These are phyloP conservation scores for Bruguiera parviflora DNA, from an alignment of 345 rosid genomes.

Conservation along the genomic window DNA sequence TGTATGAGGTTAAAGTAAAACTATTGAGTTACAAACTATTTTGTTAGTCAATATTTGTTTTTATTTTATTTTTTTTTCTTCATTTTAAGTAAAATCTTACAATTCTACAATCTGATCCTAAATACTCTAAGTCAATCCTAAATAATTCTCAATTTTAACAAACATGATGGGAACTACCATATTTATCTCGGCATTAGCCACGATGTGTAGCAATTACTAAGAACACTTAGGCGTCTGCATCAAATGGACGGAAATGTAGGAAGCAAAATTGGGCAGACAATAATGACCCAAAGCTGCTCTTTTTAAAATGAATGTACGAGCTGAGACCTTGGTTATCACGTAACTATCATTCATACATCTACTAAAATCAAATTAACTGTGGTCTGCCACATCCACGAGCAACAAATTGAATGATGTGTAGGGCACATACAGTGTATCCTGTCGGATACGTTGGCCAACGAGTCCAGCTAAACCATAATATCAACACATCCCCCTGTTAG, in stretches of 20 bases:
- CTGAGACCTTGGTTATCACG: conserved; percentile 23
- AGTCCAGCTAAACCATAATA: not conserved
- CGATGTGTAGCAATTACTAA: not conserved
- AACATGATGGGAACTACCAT: not conserved
- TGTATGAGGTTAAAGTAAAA: no score
- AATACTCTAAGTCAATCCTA: no score
- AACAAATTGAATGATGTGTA: not conserved
- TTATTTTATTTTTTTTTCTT: no score
- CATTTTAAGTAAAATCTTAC: no score
- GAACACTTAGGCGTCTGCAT: not conserved
- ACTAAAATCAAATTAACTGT: conserved; percentile 1
- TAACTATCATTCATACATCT: conserved; percentile 30
- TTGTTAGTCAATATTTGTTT: no score
- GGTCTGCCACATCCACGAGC: conserved; percentile 2
- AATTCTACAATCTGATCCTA: no score
- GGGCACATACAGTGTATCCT: no score
- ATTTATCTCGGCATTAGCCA: not conserved
- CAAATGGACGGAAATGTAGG: not conserved
- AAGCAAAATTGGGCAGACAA: conserved; percentile 16
- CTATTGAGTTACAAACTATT: no score
- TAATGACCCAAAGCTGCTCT: conserved; percentile 15
- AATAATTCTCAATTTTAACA: no score
- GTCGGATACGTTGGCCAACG: no score
- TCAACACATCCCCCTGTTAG: no score
- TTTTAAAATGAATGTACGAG: conserved; percentile 14